Percentiles rank a stretch among this genome's conserved stretches.
Evolutionary conservation across 2,329 filamentous ascomycete species (phyloP).

Genomic region (Aspergillus hortae): DNA sequence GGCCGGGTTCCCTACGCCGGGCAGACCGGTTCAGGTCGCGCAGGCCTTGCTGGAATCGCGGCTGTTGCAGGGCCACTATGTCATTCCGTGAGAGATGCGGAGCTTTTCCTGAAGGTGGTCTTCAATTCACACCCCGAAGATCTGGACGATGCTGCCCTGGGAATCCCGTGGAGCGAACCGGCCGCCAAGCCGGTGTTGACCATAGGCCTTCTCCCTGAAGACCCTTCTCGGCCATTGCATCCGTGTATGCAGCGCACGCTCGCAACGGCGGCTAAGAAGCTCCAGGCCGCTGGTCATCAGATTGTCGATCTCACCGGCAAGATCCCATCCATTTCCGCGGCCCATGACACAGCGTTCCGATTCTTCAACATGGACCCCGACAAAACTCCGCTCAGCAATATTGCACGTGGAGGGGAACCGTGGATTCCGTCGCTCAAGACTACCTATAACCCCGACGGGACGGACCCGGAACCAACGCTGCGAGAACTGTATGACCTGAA

Average conservation of each 20-base stretch:
- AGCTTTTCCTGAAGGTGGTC: conserved; percentile 9
- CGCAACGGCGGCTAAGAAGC: conserved; percentile 10
- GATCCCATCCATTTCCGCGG: conserved; percentile 7
- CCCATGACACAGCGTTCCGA: conserved; percentile 10
- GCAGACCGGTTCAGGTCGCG: conserved; percentile 14
- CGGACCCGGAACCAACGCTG: conserved; percentile 13
- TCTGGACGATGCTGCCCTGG: conserved; percentile 8
- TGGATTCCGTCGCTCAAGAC: conserved; percentile 15
- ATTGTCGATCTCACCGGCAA: conserved; percentile 14
- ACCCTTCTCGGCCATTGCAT: conserved; percentile 17
- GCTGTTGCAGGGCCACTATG: conserved; percentile 12
- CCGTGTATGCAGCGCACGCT: conserved; percentile 20
- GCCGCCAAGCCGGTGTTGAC: conserved; percentile 4
- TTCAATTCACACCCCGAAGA: conserved; percentile 5
- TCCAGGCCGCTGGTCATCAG: conserved; percentile 16
- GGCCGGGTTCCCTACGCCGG: conserved; percentile 26
- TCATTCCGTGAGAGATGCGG: conserved; percentile 12
- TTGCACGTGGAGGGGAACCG: conserved; percentile 18
- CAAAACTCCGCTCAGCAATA: conserved; percentile 13
- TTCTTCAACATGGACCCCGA: conserved; percentile 23
- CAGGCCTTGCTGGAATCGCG: conserved; percentile 14
- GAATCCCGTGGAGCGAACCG: conserved; percentile 10
- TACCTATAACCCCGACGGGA: conserved; percentile 8
- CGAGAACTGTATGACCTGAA: conserved; percentile 19
- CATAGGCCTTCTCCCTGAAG: conserved; percentile 20